phyloP scores from a whole-genome alignment of 2,329 filamentous ascomycete species.

The Aspergillus oerlinghausenensis region DNA sequence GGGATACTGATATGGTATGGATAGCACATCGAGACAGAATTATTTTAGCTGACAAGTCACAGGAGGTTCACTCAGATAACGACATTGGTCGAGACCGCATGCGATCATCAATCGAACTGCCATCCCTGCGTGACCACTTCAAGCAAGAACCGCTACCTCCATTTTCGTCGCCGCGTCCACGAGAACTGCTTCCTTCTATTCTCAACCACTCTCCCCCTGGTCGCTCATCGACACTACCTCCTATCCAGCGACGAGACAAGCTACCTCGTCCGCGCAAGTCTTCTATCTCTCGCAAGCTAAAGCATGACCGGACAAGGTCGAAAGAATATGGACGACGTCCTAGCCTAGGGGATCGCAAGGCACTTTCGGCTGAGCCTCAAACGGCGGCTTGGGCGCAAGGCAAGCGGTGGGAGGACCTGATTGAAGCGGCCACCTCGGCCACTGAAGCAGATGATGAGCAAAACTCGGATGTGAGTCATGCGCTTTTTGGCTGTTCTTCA shows the following conservation, averaged over 20 bases:
- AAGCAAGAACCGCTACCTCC: slow-evolving; percentile 70
- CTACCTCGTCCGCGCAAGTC: slow-evolving; percentile 74
- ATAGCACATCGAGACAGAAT: background rate
- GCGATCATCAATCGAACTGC: slow-evolving; percentile 65
- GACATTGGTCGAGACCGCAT: slow-evolving; percentile 62
- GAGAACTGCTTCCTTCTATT: slow-evolving; percentile 78
- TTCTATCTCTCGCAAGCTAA: slow-evolving; percentile 71
- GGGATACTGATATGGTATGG: slow-evolving; percentile 69
- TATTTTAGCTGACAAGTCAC: slow-evolving; percentile 13
- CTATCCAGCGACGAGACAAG: slow-evolving; percentile 69
- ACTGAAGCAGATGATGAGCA: slow-evolving; percentile 83
- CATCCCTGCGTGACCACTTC: slow-evolving; percentile 62
- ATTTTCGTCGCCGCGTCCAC: slow-evolving; percentile 56
- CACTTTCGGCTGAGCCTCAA: slow-evolving; percentile 78
- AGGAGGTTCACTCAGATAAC: slow-evolving; percentile 67
- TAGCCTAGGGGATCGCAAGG: slow-evolving; percentile 73
- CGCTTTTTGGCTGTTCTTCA: background rate
- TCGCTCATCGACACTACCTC: slow-evolving; percentile 81
- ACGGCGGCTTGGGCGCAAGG: slow-evolving; percentile 67
- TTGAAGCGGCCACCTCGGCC: slow-evolving; percentile 88
- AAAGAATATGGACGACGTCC: slow-evolving; percentile 69
- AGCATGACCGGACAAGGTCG: slow-evolving; percentile 77
- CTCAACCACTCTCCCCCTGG: slow-evolving; percentile 73
- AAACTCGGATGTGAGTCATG: slow-evolving; percentile 70
- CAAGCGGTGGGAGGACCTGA: slow-evolving; percentile 93